Evolutionary conservation across 1,139 yeast genomes (phyloP), one percentile per base, ranked within the genome.

Genomic region (Chernovozyma sophiae-reginae): DNA sequence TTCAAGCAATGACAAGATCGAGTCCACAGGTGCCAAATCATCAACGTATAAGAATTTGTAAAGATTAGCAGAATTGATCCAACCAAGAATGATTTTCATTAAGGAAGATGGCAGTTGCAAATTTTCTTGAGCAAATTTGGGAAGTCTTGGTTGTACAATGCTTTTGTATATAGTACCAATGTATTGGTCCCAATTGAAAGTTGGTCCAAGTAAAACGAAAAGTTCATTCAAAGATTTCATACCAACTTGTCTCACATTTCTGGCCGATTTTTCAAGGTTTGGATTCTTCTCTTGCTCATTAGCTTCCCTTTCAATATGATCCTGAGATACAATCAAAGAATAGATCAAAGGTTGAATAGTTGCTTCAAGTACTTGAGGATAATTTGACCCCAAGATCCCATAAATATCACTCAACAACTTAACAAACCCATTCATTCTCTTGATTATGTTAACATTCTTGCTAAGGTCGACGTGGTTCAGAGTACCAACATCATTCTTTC

Each of bases 31-130:
- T 3, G 77, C 68, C 42, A 62, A 68, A 25, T 80, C 73, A 49
- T 83, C 81, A 40, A 72, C 65, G 45, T 72, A 72, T 38, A 86
- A 58, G 43, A 83, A 77, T 16, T 68, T 67, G 35, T 72, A 62
- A 29, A 81, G 66, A 20, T 65, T 62, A 11, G 69, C 65, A 22
- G 65, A 60, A 12, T 72, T 66, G 32, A 92, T 73, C 79, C 95
- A 76, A 13, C 75, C 65, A 4, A 76, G 61, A 48, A 90, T 74
- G n/a, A 87, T 57, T 40, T 68, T 75, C 75, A 90, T 65, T 34
- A 90, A 58, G 0, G 95, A 76, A 0, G 97, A 87, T 1, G 90
- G 82, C 50, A 82, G 89, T 51, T 87, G 95, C 32, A 85, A 65
- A 53, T 90, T 90, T 49, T 86, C 96, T 30, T 64, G 71, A 3